A percentile compares a stretch with the other conserved stretches of the same genome.
Conservation (phyloP, 139 green algal species). For the Chlorella sp. region DNA sequence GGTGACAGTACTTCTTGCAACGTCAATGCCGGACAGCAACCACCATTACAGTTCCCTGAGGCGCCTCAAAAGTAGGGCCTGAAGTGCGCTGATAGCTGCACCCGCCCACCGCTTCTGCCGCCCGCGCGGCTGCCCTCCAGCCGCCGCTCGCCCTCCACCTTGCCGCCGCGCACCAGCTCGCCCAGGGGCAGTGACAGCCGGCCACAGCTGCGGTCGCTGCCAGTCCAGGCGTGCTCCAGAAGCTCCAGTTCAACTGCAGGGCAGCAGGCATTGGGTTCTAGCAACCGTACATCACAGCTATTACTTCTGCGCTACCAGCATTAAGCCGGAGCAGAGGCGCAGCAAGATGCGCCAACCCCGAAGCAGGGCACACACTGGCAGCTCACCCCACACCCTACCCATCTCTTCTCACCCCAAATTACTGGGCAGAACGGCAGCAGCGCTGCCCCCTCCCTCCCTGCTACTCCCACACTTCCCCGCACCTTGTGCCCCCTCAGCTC, state of each 20-base stretch:
- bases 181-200: background rate
- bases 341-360: background rate
- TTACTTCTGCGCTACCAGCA: too few species aligned
- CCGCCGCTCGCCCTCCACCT: background rate
- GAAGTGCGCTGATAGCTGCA: background rate
- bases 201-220: background rate
- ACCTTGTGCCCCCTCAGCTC: background rate
- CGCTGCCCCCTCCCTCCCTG: background rate
- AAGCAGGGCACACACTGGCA: background rate
- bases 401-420: background rate
- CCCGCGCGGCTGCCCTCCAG: background rate
- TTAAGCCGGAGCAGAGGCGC: background rate
- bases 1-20: background rate
- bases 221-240: background rate
- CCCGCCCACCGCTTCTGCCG: background rate
- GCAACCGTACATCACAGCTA: too few species aligned
- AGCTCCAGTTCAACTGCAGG: slow-evolving; percentile 2
- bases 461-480: too few species aligned
- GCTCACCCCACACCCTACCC: too few species aligned
- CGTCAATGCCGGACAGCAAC: too few species aligned
- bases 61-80: slow-evolving; percentile 4
- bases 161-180: background rate
- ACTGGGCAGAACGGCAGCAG: background rate
- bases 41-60: too few species aligned
- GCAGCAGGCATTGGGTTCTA: too few species aligned